Conservation (phyloP, 73 alveolate species). For the Uronychia binucleata region DNA sequence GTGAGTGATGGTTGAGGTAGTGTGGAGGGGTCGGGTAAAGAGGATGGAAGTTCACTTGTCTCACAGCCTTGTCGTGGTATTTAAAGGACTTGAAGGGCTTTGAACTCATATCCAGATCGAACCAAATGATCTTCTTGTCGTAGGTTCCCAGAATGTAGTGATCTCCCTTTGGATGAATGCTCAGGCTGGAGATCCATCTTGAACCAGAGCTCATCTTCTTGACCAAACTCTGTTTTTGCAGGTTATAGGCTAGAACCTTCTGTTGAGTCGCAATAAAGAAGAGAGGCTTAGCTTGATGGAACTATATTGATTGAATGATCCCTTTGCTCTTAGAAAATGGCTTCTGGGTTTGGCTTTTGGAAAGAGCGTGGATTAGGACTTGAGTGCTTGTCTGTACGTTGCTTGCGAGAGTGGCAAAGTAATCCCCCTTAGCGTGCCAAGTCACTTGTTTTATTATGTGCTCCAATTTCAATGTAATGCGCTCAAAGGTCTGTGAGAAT, state of each 20-base stretch:
- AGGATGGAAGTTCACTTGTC: conserved; percentile 62
- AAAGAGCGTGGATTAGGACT: conserved; percentile 88
- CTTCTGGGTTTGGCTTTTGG: conserved; percentile 86
- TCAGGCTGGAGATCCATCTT: conserved; percentile 81
- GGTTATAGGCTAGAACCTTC: conserved; percentile 88
- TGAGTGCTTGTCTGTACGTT: conserved; percentile 78
- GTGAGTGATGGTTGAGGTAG: conserved; percentile 18
- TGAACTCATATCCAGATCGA: conserved; percentile 92
- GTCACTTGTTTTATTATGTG: conserved; percentile 32
- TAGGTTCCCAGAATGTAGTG: conserved; percentile 94
- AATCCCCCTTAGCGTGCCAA: conserved; percentile 91
- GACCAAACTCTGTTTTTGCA: conserved; percentile 83
- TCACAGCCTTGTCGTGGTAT: conserved; percentile 89
- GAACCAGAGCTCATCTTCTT: conserved; percentile 89
- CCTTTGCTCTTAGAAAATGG: conserved; percentile 93
- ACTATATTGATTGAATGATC: conserved; percentile 82
- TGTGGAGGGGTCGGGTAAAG: conserved; percentile 62
- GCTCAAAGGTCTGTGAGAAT: not conserved
- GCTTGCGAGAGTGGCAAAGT: conserved; percentile 91
- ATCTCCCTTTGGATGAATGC: conserved; percentile 95
- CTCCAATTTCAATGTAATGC: conserved; percentile 9
- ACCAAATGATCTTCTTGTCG: conserved; percentile 96
- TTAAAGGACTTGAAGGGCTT: conserved; percentile 94
- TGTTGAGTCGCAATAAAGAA: conserved; percentile 93
- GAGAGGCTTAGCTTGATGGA: conserved; percentile 95